Conservation (phyloP, 1,284 basidiomycete genomes). For the Exobasidium rhododendri region DNA sequence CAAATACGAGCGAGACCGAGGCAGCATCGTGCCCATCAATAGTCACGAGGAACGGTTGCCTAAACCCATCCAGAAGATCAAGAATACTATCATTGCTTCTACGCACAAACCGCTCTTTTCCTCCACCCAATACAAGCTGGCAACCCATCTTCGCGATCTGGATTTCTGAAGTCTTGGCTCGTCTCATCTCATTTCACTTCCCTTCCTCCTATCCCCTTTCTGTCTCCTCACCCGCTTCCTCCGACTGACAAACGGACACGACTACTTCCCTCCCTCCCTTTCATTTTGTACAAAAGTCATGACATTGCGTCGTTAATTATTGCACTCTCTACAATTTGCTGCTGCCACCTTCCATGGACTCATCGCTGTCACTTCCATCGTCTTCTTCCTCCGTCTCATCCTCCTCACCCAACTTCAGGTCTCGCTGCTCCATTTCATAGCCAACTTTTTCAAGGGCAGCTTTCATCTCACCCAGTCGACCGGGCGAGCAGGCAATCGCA, state of each 20-base stretch:
- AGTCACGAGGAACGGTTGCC: neutral
- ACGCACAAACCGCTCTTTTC: neutral
- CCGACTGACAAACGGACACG: no score
- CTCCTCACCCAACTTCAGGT: constrained; percentile 64
- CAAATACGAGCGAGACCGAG: constrained; percentile 20
- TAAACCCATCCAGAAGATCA: neutral
- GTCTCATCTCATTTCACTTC: no score
- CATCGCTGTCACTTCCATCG: constrained; percentile 16
- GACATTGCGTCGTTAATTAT: no score
- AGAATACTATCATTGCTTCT: neutral
- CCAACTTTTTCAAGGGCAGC: constrained; percentile 67
- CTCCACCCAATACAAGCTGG: neutral
- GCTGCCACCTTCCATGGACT: constrained; percentile 9
- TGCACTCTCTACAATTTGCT: neutral
- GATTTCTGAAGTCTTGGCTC: neutral
- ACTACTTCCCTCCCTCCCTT: no score
- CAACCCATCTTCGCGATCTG: neutral
- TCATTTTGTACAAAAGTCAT: no score
- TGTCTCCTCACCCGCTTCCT: no score
- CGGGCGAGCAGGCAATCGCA: constrained; percentile 76
- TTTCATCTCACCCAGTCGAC: constrained; percentile 72
- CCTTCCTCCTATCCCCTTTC: constrained; percentile 7
- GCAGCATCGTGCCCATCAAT: neutral
- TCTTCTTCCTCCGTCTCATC: constrained; percentile 15
- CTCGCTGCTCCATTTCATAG: constrained; percentile 72